phyloP scores from a whole-genome alignment of 2,329 filamentous ascomycete genomes.

The Sarocladium brachiariae region DNA sequence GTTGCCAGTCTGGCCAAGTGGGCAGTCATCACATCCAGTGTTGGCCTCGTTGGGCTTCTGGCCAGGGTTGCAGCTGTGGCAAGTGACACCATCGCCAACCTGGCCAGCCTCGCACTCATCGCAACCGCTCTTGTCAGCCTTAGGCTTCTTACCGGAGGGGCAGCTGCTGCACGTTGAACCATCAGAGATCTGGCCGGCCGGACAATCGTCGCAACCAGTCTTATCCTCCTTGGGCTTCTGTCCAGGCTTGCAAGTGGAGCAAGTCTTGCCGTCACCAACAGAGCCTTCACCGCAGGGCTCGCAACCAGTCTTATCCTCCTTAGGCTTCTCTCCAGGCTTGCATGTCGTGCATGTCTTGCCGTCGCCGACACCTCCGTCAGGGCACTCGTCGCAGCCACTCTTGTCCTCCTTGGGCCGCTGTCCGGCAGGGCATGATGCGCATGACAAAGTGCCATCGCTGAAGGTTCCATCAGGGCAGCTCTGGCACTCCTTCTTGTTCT shows the following conservation, averaged over 20 bases:
- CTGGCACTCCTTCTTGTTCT: background rate
- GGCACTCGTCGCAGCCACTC: background rate
- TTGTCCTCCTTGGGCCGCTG: background rate
- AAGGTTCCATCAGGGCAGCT: background rate
- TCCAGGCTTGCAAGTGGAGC: background rate
- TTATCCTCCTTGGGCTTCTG: constrained; percentile 3
- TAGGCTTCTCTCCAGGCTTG: background rate
- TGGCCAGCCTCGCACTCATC: background rate
- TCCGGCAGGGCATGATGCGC: background rate
- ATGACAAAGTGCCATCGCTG: background rate
- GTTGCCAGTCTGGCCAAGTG: background rate
- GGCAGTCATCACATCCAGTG: background rate
- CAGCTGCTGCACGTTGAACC: background rate
- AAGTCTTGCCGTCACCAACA: constrained; percentile 1
- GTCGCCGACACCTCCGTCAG: background rate
- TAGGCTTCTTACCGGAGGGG: background rate
- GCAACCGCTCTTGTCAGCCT: background rate
- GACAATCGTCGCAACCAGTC: constrained; percentile 5
- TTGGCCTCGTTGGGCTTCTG: background rate
- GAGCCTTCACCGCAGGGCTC: background rate
- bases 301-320: constrained; percentile 1
- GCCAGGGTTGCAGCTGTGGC: background rate
- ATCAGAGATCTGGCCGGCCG: background rate
- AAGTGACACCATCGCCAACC: background rate
- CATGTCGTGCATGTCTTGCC: background rate